phyloP scores from a whole-genome alignment of 2,329 filamentous ascomycete species.

The Phialocephala subalpina region DNA sequence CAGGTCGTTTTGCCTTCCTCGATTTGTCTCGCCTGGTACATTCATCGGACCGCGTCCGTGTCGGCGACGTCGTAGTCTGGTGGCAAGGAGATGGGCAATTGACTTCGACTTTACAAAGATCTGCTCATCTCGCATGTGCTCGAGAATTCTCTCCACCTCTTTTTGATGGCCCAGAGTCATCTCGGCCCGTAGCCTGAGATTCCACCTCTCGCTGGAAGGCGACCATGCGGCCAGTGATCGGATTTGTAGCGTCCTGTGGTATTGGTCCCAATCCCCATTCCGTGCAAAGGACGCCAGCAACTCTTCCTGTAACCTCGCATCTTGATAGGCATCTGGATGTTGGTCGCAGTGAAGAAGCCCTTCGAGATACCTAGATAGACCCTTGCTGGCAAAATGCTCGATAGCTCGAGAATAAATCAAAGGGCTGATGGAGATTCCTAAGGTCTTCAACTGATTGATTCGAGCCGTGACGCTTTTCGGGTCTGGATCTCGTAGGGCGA shows the following conservation, averaged over 20 bases:
- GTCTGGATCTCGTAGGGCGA: constrained; percentile 71
- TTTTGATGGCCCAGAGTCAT: constrained; percentile 44
- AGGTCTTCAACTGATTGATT: constrained; percentile 66
- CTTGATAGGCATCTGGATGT: constrained; percentile 69
- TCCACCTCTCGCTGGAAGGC: constrained; percentile 50
- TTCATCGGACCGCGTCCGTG: constrained; percentile 31
- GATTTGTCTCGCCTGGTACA: constrained; percentile 1
- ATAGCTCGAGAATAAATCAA: constrained; percentile 73
- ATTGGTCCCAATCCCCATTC: constrained; percentile 57
- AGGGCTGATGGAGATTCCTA: constrained; percentile 68
- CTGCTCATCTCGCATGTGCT: constrained; percentile 57
- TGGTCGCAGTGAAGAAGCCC: constrained; percentile 60
- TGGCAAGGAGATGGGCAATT: constrained; percentile 50
- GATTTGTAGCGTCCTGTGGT: constrained; percentile 63
- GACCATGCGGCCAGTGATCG: constrained; percentile 53
- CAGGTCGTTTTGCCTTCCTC: constrained; percentile 40
- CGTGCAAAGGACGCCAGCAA: constrained; percentile 61
- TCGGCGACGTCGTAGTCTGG: constrained; percentile 49
- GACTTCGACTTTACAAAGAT: constrained; percentile 53
- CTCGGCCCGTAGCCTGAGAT: constrained; percentile 54
- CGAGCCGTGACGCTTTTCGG: constrained; percentile 63
- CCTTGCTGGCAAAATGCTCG: constrained; percentile 65
- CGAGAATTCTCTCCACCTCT: constrained; percentile 36
- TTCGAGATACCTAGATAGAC: constrained; percentile 50
- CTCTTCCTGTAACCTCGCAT: constrained; percentile 59